Percentiles rank a stretch among this genome's conserved stretches.
These are phyloP conservation scores for Penicillium sp. DNA, from an alignment of 2,329 filamentous ascomycete genomes.

Conservation along the genomic window DNA sequence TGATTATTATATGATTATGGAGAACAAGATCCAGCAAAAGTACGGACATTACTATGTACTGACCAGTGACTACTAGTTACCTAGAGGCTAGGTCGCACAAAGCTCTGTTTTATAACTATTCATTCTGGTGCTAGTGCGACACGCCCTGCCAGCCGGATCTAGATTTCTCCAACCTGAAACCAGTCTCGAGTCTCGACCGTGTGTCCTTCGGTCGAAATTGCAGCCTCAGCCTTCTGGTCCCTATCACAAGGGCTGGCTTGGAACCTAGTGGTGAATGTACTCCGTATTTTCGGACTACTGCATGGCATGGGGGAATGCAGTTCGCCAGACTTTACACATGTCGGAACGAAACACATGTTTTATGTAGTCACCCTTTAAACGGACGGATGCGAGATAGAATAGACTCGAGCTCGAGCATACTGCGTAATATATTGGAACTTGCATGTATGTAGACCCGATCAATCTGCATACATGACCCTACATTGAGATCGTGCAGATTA, in stretches of 20 bases:
- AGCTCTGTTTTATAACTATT: not conserved
- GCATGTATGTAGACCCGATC: not conserved
- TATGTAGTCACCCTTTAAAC: not conserved
- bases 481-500: not conserved
- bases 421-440: no score
- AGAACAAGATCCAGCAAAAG: not conserved
- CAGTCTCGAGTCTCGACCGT: conserved; percentile 7
- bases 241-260: conserved; percentile 9
- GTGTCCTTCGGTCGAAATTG: conserved; percentile 5
- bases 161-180: conserved; percentile 5
- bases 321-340: not conserved
- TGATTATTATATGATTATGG: no score
- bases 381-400: not conserved
- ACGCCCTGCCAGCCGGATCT: not conserved
- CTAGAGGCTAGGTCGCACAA: conserved; percentile 8
- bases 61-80: no score
- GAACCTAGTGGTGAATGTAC: not conserved
- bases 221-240: conserved; percentile 11
- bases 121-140: no score
- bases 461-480: not conserved
- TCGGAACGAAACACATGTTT: conserved; percentile 2
- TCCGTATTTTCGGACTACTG: conserved; percentile 5
- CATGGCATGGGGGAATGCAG: conserved; percentile 5
- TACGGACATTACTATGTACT: no score
- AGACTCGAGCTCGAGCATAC: no score